These are phyloP conservation scores for Kluyveromyces siamensis DNA, from an alignment of 805 yeast species.

Conservation along the genomic window DNA sequence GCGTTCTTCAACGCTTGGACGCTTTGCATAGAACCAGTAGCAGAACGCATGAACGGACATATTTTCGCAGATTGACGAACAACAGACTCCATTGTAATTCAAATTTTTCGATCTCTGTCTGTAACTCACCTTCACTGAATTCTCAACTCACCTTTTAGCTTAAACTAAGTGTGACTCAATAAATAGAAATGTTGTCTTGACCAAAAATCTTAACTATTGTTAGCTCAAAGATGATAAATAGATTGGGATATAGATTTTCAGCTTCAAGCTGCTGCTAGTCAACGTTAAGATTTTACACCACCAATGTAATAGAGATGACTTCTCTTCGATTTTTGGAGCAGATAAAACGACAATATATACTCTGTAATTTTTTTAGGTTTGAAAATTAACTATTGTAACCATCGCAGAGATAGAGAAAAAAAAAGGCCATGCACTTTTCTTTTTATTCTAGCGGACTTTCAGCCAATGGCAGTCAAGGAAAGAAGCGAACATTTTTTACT, in stretches of 20 bases:
- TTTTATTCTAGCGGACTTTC: neutral
- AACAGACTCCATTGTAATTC: conserved; percentile 59
- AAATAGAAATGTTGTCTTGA: too few relatives aligned
- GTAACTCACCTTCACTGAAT: neutral
- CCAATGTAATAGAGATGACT: neutral
- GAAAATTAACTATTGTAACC: neutral
- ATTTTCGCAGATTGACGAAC: conserved; percentile 67
- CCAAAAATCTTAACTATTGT: too few relatives aligned
- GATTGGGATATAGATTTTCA: too few relatives aligned
- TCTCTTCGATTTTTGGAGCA: neutral
- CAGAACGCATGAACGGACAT: conserved; percentile 70
- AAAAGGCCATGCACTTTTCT: neutral
- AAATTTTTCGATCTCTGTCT: too few relatives aligned
- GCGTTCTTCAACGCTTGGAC: conserved; percentile 20
- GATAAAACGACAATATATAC: neutral
- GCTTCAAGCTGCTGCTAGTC: too few relatives aligned
- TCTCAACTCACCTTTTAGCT: neutral
- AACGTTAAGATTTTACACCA: too few relatives aligned
- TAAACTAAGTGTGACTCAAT: neutral
- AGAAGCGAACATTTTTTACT: neutral
- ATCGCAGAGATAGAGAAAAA: neutral
- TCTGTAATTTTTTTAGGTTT: neutral
- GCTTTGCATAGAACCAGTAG: conserved; percentile 12
- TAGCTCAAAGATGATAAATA: too few relatives aligned
- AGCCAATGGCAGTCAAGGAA: neutral